These are phyloP conservation scores for Macrophomina phaseolina DNA, from an alignment of 2,329 filamentous ascomycete genomes.

Conservation along the genomic window DNA sequence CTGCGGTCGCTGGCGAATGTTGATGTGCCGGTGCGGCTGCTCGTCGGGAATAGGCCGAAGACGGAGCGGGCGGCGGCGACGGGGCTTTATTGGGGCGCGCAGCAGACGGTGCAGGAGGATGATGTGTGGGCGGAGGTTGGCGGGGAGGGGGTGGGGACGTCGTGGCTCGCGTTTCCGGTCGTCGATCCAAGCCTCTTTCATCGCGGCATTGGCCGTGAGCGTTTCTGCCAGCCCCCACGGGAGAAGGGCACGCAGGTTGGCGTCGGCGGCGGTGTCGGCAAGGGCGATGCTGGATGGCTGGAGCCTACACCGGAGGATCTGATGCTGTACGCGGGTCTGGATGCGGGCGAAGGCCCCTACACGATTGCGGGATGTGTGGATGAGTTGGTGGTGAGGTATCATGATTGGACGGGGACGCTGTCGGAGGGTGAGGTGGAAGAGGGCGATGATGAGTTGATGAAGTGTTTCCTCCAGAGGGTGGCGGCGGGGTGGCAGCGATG, in stretches of 20 bases:
- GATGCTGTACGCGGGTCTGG: background rate
- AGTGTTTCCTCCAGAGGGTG: background rate
- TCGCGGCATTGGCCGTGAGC: background rate
- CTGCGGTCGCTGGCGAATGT: background rate
- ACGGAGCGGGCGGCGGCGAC: background rate
- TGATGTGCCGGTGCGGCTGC: constrained; percentile 12
- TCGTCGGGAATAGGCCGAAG: constrained; percentile 3
- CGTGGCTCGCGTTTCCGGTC: background rate
- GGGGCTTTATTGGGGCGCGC: constrained; percentile 16
- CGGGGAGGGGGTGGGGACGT: background rate
- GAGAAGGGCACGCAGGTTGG: too few relatives aligned
- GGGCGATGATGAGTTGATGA: background rate
- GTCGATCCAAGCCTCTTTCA: background rate
- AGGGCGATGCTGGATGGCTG: too few relatives aligned
- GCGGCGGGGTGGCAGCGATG: constrained; percentile 24
- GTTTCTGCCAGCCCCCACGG: too few relatives aligned
- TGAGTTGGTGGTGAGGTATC: constrained; percentile 16
- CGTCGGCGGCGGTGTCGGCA: too few relatives aligned
- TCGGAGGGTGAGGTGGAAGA: background rate
- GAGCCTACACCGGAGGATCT: background rate
- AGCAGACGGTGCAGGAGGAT: background rate
- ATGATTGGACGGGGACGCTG: background rate
- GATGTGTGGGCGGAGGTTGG: background rate
- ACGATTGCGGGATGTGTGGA: constrained; percentile 7
- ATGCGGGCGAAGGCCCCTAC: background rate